phyloP scores from a whole-genome alignment of 768 basidiomycete species.

The Mrakia blollopis region DNA sequence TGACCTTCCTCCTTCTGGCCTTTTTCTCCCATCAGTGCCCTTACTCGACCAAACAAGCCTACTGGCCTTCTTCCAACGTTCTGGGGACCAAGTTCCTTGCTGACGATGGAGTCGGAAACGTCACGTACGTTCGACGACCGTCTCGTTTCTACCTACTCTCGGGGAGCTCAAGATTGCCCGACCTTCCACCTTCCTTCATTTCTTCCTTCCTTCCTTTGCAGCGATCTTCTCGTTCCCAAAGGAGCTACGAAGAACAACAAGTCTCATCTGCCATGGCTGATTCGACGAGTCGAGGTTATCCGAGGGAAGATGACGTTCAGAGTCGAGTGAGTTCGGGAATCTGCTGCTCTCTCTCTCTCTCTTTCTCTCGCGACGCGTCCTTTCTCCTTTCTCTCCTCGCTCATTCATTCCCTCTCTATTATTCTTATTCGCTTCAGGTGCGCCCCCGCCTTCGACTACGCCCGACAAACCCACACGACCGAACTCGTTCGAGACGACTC shows the following conservation, averaged over 20 bases:
- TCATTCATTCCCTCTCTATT: no score
- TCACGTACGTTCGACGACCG: conserved; percentile 70
- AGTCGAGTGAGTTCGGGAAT: conserved; percentile 52
- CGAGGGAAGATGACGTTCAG: conserved; percentile 73
- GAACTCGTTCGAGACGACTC: conserved; percentile 46
- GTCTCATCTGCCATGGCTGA: conserved; percentile 41
- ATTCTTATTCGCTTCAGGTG: conserved; percentile 46
- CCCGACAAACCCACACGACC: conserved; percentile 49
- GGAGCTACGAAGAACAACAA: conserved; percentile 29
- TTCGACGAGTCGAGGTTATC: conserved; percentile 56
- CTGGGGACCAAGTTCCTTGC: conserved; percentile 88
- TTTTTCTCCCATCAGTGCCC: neutral
- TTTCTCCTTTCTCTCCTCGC: conserved; percentile 40
- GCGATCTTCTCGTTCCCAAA: conserved; percentile 40
- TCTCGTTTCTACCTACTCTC: neutral
- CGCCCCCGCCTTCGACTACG: conserved; percentile 95
- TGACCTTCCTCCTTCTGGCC: neutral
- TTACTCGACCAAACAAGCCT: conserved; percentile 41
- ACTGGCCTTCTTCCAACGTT: conserved; percentile 51
- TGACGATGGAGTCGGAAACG: conserved; percentile 75
- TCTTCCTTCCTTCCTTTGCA: neutral
- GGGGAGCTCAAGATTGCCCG: neutral
- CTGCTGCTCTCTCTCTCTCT: no score
- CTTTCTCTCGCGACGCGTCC: neutral
- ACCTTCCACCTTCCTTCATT: neutral